A percentile compares a stretch with the other conserved stretches of the same genome.
phyloP scores from a whole-genome alignment of 768 basidiomycete genomes.

The Mycena floridula region DNA sequence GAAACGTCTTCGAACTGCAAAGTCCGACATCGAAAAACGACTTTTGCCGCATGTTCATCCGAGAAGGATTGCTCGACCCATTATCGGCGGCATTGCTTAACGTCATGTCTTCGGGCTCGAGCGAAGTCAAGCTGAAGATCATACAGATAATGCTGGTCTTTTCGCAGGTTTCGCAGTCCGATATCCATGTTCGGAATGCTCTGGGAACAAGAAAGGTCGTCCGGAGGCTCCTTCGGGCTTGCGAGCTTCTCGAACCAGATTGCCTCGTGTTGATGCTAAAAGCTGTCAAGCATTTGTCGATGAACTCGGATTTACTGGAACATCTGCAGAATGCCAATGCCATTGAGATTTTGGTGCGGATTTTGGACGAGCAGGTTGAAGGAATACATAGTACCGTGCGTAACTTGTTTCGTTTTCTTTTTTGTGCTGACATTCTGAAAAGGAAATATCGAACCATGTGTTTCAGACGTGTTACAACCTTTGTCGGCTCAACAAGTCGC shows the following conservation, averaged over 20 bases:
- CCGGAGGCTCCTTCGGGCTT: constrained; percentile 79
- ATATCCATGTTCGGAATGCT: constrained; percentile 89
- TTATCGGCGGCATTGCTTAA: constrained; percentile 85
- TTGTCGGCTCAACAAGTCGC: constrained; percentile 86
- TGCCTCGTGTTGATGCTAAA: constrained; percentile 87
- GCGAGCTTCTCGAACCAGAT: constrained; percentile 82
- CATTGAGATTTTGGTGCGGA: constrained; percentile 82
- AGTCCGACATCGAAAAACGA: constrained; percentile 97
- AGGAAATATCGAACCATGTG: constrained; percentile 97
- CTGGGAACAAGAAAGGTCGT: constrained; percentile 87
- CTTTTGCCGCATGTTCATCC: constrained; percentile 96
- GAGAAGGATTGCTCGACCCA: constrained; percentile 92
- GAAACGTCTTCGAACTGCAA: constrained; percentile 92
- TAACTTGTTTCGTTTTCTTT: constrained; percentile 5
- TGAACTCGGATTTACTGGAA: constrained; percentile 85
- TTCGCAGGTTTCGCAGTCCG: constrained; percentile 93
- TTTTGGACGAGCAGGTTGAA: constrained; percentile 75
- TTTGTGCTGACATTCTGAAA: constrained; percentile 1
- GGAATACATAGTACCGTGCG: constrained; percentile 78
- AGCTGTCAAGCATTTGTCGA: constrained; percentile 93
- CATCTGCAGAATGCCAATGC: constrained; percentile 95
- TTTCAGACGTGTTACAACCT: constrained; percentile 98
- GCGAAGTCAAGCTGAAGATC: constrained; percentile 82
- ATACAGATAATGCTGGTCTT: constrained; percentile 87
- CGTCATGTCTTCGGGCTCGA: constrained; percentile 69